Evolutionary conservation across 805 yeast genomes (phyloP).

Genomic region (Metschnikowia dekortorum): DNA sequence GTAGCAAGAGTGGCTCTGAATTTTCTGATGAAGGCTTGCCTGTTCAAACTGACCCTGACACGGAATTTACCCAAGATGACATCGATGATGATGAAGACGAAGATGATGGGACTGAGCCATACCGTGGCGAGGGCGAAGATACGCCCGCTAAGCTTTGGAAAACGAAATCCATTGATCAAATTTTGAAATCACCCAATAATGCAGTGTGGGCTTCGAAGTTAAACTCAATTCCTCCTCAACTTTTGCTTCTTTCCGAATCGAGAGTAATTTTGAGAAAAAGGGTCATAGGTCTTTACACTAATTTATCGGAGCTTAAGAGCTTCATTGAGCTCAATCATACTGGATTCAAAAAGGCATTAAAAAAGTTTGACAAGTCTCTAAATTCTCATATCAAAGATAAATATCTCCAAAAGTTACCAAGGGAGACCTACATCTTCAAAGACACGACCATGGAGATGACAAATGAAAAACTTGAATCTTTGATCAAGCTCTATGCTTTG

Average conservation of each 20-base stretch:
- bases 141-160: conserved; percentile 9
- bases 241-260: conserved; percentile 37
- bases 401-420: conserved; percentile 45
- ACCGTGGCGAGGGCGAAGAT: conserved; percentile 6
- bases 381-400: conserved; percentile 40
- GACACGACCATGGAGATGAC: conserved; percentile 26
- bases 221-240: conserved; percentile 16
- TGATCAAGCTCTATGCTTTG: conserved; percentile 28
- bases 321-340: conserved; percentile 49
- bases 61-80: conserved; percentile 29
- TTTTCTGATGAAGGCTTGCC: conserved; percentile 17
- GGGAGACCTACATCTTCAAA: conserved; percentile 37
- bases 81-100: conserved; percentile 12
- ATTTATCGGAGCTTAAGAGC: conserved; percentile 46
- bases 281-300: conserved; percentile 41
- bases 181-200: conserved; percentile 34
- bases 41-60: conserved; percentile 30
- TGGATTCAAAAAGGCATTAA: conserved; percentile 50
- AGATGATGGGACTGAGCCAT: conserved; percentile 8
- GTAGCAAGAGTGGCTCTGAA: conserved; percentile 15
- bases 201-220: conserved; percentile 17
- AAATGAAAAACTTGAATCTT: conserved; percentile 29
- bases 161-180: conserved; percentile 29
- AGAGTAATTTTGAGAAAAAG: conserved; percentile 45
- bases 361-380: conserved; percentile 50